Evolutionary conservation across 148 eudicot species (phyloP).

Genomic region (Vaccinium vitisidaea): DNA sequence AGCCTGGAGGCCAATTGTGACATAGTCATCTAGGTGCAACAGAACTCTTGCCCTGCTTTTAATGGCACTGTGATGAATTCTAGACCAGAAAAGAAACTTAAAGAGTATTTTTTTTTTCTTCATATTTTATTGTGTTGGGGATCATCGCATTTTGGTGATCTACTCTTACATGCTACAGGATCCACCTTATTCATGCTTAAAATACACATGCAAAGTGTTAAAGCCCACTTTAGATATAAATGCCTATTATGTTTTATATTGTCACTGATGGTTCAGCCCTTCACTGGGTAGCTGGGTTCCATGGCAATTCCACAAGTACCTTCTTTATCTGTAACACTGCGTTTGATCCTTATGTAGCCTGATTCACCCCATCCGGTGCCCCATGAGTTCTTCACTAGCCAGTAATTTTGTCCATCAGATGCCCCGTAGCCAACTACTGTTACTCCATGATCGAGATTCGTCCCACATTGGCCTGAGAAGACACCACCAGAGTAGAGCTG

Average conservation of each 20-base stretch:
- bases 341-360: conserved; percentile 50
- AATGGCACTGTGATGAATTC: neutral
- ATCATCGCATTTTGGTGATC: conserved; percentile 8
- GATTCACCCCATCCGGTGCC: conserved; percentile 55
- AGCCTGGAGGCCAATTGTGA: neutral
- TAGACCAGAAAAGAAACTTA: neutral
- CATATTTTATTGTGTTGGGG: neutral
- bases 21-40: neutral
- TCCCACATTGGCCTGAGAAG: conserved; percentile 49
- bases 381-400: conserved; percentile 68
- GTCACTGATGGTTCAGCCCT: neutral
- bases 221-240: neutral
- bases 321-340: conserved; percentile 19
- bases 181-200: conserved; percentile 3
- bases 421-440: conserved; percentile 53
- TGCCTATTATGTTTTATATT: neutral
- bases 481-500: conserved; percentile 58
- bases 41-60: neutral
- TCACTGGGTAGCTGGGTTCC: conserved; percentile 51
- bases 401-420: conserved; percentile 32
- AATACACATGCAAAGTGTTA: neutral
- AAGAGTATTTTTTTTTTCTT: neutral
- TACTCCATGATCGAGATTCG: conserved; percentile 49
- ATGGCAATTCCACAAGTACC: conserved; percentile 57
- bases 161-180: neutral